Evolutionary conservation across 2,329 filamentous ascomycete species (phyloP), one percentile per base, ranked within the genome.

Genomic region (Fusarium sp.): DNA sequence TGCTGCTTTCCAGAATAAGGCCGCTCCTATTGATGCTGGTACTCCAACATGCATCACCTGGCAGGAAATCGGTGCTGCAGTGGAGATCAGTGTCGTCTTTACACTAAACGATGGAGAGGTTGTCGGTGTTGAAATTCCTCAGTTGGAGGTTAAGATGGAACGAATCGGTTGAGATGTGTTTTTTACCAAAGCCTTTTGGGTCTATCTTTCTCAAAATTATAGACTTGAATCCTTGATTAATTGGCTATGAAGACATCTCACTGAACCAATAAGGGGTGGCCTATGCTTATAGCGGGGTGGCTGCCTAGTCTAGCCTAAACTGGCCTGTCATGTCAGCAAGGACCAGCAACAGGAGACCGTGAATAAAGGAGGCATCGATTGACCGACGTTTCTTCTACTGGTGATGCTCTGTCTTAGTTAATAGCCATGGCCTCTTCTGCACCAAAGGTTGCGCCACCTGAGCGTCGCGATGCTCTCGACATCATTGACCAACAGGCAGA

Each of bases 41-140:
- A 79, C 77, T 4, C 77, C 77, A 3, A 78, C 77, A 2, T 79
- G 77, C 23, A 74, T 76, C 21, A 78, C 74, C 0, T 78, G 76
- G 70, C 72, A 72, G 20, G 67, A 69, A 27, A 42, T 70, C 15
- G 70, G 63, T n/a, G 63, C 51, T 17, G 60, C 45, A 0, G 20
- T 40, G 4, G 66, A 73, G 15, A 23, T 58, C 1, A 58, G 18
- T 14, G 4, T 73, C 4, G 21, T 60, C 4, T 72, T 72, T 21
- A 35, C 4, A 0, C 5, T 58, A 1, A 41, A 48, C 14, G 14
- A 47, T 11, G 57, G 70, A 1, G 60, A 51, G 2, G 35, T 40
- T 0, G 4, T 20, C 11, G 58, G 56, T 0, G n/a, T 72, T n/a
- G 58, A 71, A 5, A 39, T 71, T 13, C 62, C 58, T 5, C 45